A percentile compares a stretch with the other conserved stretches of the same genome.
Evolutionary conservation across 2,329 filamentous ascomycete species (phyloP).

Genomic region (Trichophaea hybrida): DNA sequence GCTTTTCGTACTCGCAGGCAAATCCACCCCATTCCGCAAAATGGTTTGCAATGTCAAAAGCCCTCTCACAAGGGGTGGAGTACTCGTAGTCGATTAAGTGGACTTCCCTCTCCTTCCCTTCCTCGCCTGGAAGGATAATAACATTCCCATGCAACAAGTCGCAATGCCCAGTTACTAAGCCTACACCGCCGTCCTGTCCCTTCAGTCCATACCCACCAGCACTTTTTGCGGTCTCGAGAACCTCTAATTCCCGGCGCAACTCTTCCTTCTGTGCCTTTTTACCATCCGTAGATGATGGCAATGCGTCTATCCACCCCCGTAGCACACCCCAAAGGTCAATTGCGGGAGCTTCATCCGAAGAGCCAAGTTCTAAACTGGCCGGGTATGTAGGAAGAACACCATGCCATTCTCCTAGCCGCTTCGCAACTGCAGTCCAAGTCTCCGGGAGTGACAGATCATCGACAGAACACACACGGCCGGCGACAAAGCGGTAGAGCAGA

Average conservation of each 20-base stretch:
- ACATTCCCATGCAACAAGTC: conserved; percentile 94
- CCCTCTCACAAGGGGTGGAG: conserved; percentile 79
- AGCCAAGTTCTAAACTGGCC: conserved; percentile 3
- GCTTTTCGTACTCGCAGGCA: conserved; percentile 73
- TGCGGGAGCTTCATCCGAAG: conserved; percentile 14
- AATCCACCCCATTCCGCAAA: conserved; percentile 98
- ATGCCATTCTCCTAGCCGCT: conserved; percentile 84
- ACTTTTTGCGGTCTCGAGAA: conserved; percentile 44
- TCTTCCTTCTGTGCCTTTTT: conserved; percentile 51
- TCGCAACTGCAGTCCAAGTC: conserved; percentile 72
- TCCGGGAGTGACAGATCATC: conserved; percentile 61
- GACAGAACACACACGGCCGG: conserved; percentile 63
- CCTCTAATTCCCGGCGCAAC: conserved; percentile 61
- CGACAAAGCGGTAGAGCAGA: conserved; percentile 84
- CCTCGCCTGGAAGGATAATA: conserved; percentile 53
- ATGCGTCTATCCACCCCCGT: conserved; percentile 84
- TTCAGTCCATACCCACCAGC: conserved; percentile 20
- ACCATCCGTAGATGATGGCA: conserved; percentile 57
- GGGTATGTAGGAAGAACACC: conserved; percentile 30
- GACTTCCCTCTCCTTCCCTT: conserved; percentile 37
- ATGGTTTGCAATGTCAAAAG: conserved; percentile 95
- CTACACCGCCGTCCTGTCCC: conserved; percentile 22
- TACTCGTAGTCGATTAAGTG: conserved; percentile 98
- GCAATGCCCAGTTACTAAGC: conserved; percentile 81
- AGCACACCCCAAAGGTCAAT: conserved; percentile 66